Evolutionary conservation across 371 early-diverging fungal genomes (phyloP).

Genomic region (Batrachochytrium dendrobatidis): DNA sequence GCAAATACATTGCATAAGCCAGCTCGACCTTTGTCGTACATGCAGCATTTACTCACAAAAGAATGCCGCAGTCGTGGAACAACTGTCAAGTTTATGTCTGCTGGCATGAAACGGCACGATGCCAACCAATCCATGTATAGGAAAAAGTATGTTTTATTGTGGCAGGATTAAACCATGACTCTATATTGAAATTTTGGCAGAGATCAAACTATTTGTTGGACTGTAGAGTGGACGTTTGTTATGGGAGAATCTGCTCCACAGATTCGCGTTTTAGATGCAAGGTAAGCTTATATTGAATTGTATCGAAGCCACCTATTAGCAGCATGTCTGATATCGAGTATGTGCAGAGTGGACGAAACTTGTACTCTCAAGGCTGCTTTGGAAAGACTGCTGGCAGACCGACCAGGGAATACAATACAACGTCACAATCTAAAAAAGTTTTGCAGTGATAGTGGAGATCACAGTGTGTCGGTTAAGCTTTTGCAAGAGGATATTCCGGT

Average conservation of each 20-base stretch:
- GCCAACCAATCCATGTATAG: constrained; percentile 9
- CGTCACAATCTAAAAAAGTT: background rate
- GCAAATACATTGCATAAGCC: background rate
- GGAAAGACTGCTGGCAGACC: background rate
- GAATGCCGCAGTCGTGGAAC: constrained; percentile 1
- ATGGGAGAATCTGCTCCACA: background rate
- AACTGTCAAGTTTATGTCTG: constrained; percentile 8
- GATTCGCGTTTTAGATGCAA: background rate
- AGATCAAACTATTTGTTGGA: constrained; percentile 7
- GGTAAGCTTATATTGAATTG: background rate
- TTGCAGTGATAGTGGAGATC: too few species aligned
- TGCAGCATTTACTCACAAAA: constrained; percentile 5
- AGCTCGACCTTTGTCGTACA: background rate
- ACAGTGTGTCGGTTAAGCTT: too few species aligned
- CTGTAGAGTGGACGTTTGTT: constrained; percentile 11
- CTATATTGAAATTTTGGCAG: background rate
- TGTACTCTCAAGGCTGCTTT: background rate
- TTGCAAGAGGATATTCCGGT: too few species aligned
- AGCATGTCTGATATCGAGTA: background rate
- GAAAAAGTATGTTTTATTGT: constrained; percentile 1
- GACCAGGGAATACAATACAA: background rate
- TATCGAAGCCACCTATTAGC: background rate
- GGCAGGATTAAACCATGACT: background rate
- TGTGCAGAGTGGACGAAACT: background rate
- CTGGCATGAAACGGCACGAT: constrained; percentile 16